Base-by-base conservation (phyloP, 257 asterid species). In the Galeopsis tetrahit region DNA sequence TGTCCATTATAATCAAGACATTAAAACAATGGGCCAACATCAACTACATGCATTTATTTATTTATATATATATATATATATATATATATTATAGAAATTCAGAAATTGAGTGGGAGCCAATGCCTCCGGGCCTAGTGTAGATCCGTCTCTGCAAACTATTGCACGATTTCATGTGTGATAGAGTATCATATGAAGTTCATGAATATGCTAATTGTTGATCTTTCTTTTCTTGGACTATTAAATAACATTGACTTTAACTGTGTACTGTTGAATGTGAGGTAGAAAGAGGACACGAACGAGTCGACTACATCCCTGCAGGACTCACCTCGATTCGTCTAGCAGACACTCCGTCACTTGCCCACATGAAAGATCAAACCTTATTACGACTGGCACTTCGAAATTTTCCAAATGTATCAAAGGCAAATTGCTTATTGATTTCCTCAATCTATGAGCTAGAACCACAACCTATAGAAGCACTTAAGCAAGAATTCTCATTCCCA, bases 381-480 rank as follows among this genome's bases (percentile, higher is more conserved):
- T 73, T 84, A 10, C 71, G 39, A 4, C 52, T 77, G 3, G 78
- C 70, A 2, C 82, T 76, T 11, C 17, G 60, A 5, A 31, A 69
- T 5, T 38, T 79, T 68, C 53, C 79, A 8, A 9, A 57, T 3
- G 78, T 78, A 14, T 3, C 70, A n/a, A 84, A 74, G 59, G 83
- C 89, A 2, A 85, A 79, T 17, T 87, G 59, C 43, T 81, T 85
- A 40, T 48, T 91, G 61, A 11, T 86, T 28, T 65, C 78, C 48
- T 73, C 89, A 10, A 71, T 88, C 57, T 80, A 59, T 61, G 91
- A 88, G 78, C 76, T 91, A 11, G 96, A 89, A 72, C 49, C 85
- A 35, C 75, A 59, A 73, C 87, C 32, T 2, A 60, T 87, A 5
- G 78, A 85, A 69, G 84, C 81, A 52, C 34, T 89, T 13, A 81